Evolutionary conservation across 2,329 filamentous ascomycete genomes (phyloP), one percentile per base, ranked within the genome.

Genomic region (Aspergillus awamori): DNA sequence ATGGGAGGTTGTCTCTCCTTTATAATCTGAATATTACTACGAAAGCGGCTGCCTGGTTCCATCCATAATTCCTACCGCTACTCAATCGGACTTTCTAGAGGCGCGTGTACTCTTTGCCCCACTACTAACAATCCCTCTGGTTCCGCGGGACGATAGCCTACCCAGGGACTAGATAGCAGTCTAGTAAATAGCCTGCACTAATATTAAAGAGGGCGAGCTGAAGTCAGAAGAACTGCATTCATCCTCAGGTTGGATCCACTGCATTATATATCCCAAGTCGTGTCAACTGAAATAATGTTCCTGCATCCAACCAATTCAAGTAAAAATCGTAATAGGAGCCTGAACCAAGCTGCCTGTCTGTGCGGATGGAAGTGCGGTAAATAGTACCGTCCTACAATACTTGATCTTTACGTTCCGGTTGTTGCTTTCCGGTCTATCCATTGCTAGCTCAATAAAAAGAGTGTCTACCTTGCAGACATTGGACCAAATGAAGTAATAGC

Each of bases 71-170:
- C 47, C 47, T 51, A 51, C 47, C 47, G 47, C 47, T 51, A 51
- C 47, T 51, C 47, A 51, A 33, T 51, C 47, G 47, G 47, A 51
- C 47, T 51, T 51, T 33, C 47, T 30, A 51, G 26, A 51, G 47
- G 47, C 26, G 47, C 47, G n/a, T 51, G 47, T 51, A 51, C 28
- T 33, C 47, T 26, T 26, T 51, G 47, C 47, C 47, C 47, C 47
- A 51, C 47, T 30, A 28, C n/a, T 28, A n/a, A 11, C 33, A 36
- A 36, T 36, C 33, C 33, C 47, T 51, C 47, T 30, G 47, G 45
- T 49, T 49, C 45, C 45, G 45, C 24, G 24, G 45, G 26, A 51
- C 47, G 47, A 30, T 33, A 51, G 47, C 24, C 41, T 51, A 33
- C 15, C 24, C 26, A 49, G 24, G 13, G 6, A 49, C 13, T 49